phyloP scores from a whole-genome alignment of 192 early-diverging fungal genomes.

The Coemansia aciculifera region DNA sequence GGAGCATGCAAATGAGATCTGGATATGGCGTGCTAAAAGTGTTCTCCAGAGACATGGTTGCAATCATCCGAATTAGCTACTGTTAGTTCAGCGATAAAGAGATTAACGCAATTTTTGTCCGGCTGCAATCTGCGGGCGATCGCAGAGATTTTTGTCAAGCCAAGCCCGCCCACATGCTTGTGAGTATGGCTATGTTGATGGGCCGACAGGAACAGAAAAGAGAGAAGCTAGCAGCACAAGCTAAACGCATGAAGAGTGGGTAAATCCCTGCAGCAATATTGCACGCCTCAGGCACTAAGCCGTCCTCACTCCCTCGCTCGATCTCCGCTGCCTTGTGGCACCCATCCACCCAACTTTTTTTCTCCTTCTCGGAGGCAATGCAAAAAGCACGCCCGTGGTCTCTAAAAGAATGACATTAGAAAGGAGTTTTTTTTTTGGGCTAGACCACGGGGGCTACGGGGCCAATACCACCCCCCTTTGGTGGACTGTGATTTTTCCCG shows the following conservation, averaged over 20 bases:
- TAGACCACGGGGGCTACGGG: slow-evolving; percentile 1
- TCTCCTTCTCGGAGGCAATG: background rate
- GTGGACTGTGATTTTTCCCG: background rate
- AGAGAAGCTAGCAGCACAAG: background rate
- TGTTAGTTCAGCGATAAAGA: background rate
- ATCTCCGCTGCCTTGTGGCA: slow-evolving; percentile 2
- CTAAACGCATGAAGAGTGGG: background rate
- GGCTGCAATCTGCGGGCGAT: background rate
- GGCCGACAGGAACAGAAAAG: background rate
- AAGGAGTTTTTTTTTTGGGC: background rate
- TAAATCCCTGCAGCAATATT: slow-evolving; percentile 2
- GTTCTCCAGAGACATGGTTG: background rate
- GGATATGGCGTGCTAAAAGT: background rate
- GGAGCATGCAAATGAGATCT: slow-evolving; percentile 1
- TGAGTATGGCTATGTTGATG: background rate
- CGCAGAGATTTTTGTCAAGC: background rate
- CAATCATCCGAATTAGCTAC: background rate
- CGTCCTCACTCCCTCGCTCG: background rate
- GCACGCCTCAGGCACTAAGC: background rate
- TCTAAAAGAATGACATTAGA: background rate
- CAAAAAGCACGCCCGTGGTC: background rate
- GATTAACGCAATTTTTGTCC: background rate
- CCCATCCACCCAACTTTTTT: background rate
- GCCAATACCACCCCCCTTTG: background rate
- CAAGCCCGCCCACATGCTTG: background rate